phyloP scores from a whole-genome alignment of 106 monocot species.

The Cymbidium sinense region DNA sequence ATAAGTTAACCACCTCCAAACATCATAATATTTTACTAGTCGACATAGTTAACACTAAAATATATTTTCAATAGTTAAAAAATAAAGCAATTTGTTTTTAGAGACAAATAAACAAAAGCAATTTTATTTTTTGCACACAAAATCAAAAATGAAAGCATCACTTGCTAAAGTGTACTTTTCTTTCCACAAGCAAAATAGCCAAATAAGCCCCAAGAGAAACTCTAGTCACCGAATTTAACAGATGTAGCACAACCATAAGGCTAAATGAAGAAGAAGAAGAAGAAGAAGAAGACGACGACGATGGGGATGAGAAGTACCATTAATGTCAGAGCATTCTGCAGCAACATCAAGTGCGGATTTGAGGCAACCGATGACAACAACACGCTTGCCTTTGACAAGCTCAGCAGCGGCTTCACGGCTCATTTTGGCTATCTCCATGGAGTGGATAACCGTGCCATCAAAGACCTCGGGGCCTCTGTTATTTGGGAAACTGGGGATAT shows the following conservation, averaged over 20 bases:
- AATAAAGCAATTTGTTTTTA: no score
- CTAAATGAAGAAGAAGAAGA: neutral
- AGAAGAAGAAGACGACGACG: neutral
- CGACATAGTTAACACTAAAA: no score
- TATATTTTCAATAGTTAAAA: no score
- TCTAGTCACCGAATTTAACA: no score
- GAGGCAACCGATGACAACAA: constrained; percentile 40
- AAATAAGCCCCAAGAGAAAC: no score
- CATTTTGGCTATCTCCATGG: constrained; percentile 54
- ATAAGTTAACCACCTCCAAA: no score
- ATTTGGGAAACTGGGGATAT: constrained; percentile 45
- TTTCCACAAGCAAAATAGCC: no score
- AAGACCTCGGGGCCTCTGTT: constrained; percentile 51
- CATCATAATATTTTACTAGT: no score
- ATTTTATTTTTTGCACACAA: no score
- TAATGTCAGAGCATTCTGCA: constrained; percentile 39
- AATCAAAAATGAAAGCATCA: no score
- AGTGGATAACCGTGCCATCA: constrained; percentile 47
- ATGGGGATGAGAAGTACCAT: constrained; percentile 22
- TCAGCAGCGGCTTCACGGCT: constrained; percentile 10
- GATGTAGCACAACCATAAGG: neutral
- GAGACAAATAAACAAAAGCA: no score
- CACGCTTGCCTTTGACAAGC: constrained; percentile 39
- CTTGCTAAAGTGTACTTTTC: no score
- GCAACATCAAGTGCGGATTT: constrained; percentile 62